Percentiles rank a stretch among this genome's conserved stretches.
Conservation (phyloP, 306 rosid species). For the Malus fusca region DNA sequence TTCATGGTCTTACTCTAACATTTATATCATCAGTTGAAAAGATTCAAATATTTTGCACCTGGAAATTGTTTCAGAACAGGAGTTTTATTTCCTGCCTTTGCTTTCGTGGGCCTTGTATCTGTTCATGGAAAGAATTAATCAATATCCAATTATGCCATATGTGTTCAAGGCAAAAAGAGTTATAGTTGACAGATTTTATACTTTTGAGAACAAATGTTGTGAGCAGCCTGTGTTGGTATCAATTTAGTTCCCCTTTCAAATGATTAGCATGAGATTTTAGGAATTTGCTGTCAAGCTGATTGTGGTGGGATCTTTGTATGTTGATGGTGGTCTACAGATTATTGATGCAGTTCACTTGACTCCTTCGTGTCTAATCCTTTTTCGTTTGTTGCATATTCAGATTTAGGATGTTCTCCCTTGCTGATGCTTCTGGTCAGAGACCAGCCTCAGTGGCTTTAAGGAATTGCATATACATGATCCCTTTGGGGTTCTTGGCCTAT, state of each 20-base stretch:
- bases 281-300: neutral
- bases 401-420: slow-evolving; percentile 85
- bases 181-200: neutral
- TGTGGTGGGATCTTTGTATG: neutral
- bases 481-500: slow-evolving; percentile 89
- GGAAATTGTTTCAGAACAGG: neutral
- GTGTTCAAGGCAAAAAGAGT: neutral
- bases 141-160: neutral
- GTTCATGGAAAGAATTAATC: neutral
- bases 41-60: neutral
- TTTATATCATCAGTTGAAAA: neutral
- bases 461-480: slow-evolving; percentile 75
- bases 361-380: slow-evolving; percentile 4
- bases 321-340: too few species aligned
- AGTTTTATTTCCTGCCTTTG: neutral
- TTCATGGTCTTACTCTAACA: neutral
- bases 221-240: neutral
- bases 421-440: slow-evolving; percentile 76
- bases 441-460: slow-evolving; percentile 82
- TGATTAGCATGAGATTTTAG: neutral
- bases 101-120: neutral
- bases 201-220: neutral
- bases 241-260: neutral
- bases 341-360: neutral
- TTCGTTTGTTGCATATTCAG: slow-evolving; percentile 32